Percentiles rank a stretch among this genome's conserved stretches.
Evolutionary conservation across 83 land plant species (phyloP).

Genomic region (Isoetes engelmannii): DNA sequence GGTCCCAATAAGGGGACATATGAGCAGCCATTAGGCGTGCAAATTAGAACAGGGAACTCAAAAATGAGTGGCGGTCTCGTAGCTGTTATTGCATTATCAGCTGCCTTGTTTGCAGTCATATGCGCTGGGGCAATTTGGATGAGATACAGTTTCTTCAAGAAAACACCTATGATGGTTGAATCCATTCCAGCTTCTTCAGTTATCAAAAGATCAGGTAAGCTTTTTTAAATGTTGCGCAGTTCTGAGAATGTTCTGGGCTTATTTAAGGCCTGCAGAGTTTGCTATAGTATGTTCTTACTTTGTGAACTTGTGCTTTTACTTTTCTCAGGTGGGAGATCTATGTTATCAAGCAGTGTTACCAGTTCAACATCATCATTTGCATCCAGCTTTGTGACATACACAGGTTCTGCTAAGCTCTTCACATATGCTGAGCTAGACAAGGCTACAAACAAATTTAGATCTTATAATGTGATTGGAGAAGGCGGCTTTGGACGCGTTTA

Average conservation of each 20-base stretch:
- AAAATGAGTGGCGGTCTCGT: neutral
- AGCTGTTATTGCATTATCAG: neutral
- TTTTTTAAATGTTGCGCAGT: neutral
- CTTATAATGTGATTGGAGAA: slow-evolving; percentile 13
- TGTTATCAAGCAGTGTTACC: neutral
- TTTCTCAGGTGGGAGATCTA: slow-evolving; percentile 5
- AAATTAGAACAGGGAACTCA: neutral
- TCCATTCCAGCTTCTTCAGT: slow-evolving; percentile 1
- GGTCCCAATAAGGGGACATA: neutral
- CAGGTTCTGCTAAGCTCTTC: slow-evolving; percentile 4
- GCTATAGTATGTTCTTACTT: neutral
- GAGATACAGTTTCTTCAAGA: neutral
- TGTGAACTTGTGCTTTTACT: neutral
- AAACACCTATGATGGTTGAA: slow-evolving; percentile 1
- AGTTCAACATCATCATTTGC: slow-evolving; percentile 20
- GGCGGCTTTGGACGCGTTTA: slow-evolving; percentile 14
- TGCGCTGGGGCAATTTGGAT: neutral
- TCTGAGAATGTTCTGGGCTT: neutral
- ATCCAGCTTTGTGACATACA: slow-evolving; percentile 11
- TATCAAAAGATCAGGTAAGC: slow-evolving; percentile 9
- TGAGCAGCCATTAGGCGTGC: slow-evolving; percentile 9
- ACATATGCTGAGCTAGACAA: slow-evolving; percentile 8
- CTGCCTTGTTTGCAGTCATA: slow-evolving; percentile 2
- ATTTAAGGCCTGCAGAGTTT: neutral
- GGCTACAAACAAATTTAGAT: slow-evolving; percentile 10